Evolutionary conservation across 2,329 filamentous ascomycete genomes (phyloP).

Genomic region (Cercospora janseana): DNA sequence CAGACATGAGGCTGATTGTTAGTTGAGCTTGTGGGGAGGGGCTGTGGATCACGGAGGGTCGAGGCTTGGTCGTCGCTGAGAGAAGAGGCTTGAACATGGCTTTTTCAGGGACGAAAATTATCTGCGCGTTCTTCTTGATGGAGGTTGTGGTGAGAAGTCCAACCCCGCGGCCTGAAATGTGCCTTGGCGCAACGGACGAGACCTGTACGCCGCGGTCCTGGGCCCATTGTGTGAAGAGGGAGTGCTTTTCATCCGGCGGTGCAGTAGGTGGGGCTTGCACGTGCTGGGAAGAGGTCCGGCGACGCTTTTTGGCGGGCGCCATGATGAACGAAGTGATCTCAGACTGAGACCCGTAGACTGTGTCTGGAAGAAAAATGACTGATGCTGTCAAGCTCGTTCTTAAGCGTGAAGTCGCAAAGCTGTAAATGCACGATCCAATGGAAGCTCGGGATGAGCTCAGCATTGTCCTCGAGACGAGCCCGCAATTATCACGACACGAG

Average conservation of each 20-base stretch:
- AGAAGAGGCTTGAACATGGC: slow-evolving; percentile 62
- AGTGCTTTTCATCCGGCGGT: slow-evolving; percentile 38
- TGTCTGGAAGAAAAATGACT: neutral
- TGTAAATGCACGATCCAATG: too few relatives aligned
- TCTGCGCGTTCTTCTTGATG: slow-evolving; percentile 59
- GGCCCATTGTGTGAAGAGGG: slow-evolving; percentile 68
- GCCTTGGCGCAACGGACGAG: slow-evolving; percentile 64
- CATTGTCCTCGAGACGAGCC: too few relatives aligned
- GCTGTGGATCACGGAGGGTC: neutral
- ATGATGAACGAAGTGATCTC: neutral
- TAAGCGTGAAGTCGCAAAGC: too few relatives aligned
- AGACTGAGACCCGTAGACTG: neutral
- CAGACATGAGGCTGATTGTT: slow-evolving; percentile 46
- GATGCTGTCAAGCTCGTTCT: neutral
- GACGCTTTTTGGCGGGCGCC: slow-evolving; percentile 16
- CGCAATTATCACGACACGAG: too few relatives aligned
- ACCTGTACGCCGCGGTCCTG: slow-evolving; percentile 62
- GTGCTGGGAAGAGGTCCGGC: slow-evolving; percentile 6
- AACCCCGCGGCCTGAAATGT: slow-evolving; percentile 70
- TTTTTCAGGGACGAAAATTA: slow-evolving; percentile 64
- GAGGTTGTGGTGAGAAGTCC: slow-evolving; percentile 70
- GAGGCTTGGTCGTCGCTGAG: slow-evolving; percentile 24
- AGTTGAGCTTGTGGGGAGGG: slow-evolving; percentile 62
- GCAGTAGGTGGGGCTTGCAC: neutral
- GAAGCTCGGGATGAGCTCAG: too few relatives aligned